Percentiles rank a stretch among this genome's conserved stretches.
These are phyloP conservation scores for Eucalyptus marginata DNA, from an alignment of 345 rosid genomes.

Conservation along the genomic window DNA sequence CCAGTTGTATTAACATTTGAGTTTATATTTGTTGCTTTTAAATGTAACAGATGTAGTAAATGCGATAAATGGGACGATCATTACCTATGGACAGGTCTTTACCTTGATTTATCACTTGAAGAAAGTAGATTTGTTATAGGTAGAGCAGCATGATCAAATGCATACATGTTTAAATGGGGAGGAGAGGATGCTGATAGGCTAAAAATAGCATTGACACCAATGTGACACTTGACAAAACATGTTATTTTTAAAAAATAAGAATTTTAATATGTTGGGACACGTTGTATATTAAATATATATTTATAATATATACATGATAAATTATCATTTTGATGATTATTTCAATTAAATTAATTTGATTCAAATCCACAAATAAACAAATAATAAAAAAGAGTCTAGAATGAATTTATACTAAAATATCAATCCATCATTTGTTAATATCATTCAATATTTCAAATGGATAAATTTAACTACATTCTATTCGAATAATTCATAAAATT, in stretches of 20 bases:
- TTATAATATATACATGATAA: too few species aligned
- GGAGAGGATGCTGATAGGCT: background rate
- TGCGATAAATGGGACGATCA: conserved; percentile 73
- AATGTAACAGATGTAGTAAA: conserved; percentile 6
- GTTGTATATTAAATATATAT: accelerated
- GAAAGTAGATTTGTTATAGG: background rate
- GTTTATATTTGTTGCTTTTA: background rate
- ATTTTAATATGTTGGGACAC: accelerated
- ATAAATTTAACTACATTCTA: accelerated
- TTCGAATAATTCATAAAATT: too few species aligned
- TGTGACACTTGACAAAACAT: accelerated
- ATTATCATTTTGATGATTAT: too few species aligned
- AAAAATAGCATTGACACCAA: too few species aligned
- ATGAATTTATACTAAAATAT: too few species aligned
- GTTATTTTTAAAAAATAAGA: too few species aligned
- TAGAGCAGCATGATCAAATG: background rate
- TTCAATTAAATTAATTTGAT: too few species aligned
- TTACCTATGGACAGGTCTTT: conserved; percentile 73
- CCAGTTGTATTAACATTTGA: background rate
- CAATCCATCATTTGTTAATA: too few species aligned
- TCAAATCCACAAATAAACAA: too few species aligned
- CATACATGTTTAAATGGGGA: background rate
- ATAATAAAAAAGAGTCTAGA: too few species aligned
- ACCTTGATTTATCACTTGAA: background rate
- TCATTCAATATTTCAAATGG: too few species aligned